Conservation (phyloP, 2,329 filamentous ascomycete species). For the Alternaria longipes region DNA sequence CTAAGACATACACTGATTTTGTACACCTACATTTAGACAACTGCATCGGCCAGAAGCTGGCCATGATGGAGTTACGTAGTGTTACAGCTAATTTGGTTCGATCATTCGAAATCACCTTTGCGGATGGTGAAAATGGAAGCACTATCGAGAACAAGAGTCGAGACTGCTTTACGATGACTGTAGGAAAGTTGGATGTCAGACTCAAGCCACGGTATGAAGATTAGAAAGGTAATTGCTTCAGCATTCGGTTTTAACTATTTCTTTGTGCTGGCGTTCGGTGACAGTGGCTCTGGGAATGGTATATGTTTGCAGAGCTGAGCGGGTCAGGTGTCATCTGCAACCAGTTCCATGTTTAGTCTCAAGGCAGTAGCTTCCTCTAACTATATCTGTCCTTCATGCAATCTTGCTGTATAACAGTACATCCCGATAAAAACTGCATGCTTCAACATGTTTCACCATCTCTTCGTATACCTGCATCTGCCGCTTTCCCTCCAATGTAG, state of each 20-base stretch:
- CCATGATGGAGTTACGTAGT: slow-evolving; percentile 71
- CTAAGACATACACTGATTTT: too few relatives aligned
- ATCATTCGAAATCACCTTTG: slow-evolving; percentile 64
- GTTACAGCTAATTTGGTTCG: slow-evolving; percentile 68
- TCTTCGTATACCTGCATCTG: not conserved
- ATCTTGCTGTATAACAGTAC: not conserved
- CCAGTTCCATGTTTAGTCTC: not conserved
- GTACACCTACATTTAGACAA: slow-evolving; percentile 55
- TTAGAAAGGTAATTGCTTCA: not conserved
- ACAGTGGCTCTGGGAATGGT: not conserved
- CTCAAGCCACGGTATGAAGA: not conserved
- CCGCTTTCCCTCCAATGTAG: not conserved
- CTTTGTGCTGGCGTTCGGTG: too few relatives aligned
- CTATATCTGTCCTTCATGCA: not conserved
- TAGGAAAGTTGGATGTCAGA: slow-evolving; percentile 42
- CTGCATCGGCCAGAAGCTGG: slow-evolving; percentile 74
- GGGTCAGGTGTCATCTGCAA: not conserved
- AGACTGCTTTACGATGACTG: slow-evolving; percentile 44
- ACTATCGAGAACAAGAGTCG: slow-evolving; percentile 29
- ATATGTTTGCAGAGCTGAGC: not conserved
- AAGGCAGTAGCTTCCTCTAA: not conserved
- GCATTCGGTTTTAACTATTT: not conserved
- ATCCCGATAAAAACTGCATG: not conserved
- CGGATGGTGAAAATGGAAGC: slow-evolving; percentile 35
- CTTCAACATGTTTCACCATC: not conserved